Percentiles rank a stretch among this genome's conserved stretches.
phyloP scores from a whole-genome alignment of 805 yeast species.

The Nakazawaea wyomingensis region DNA sequence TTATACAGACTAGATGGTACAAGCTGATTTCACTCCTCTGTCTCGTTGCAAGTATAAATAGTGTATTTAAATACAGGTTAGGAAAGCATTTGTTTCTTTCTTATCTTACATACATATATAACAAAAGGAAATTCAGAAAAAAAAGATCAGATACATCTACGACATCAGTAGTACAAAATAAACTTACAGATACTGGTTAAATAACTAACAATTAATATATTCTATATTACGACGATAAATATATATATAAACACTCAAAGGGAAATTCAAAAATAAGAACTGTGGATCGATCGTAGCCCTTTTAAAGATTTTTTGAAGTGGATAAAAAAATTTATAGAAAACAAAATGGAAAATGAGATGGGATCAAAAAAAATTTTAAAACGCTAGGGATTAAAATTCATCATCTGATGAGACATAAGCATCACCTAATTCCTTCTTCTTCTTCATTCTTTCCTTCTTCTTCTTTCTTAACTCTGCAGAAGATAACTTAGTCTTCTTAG shows the following conservation, averaged over 20 bases:
- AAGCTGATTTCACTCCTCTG: too few species aligned
- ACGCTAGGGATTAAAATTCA: slow-evolving; percentile 48
- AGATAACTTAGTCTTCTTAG: slow-evolving; percentile 96
- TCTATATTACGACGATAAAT: slow-evolving; percentile 8
- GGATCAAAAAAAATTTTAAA: background rate
- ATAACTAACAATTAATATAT: slow-evolving; percentile 8
- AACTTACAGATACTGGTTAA: too few species aligned
- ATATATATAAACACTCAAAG: slow-evolving; percentile 8
- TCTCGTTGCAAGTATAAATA: too few species aligned
- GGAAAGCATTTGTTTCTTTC: too few species aligned
- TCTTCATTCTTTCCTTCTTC: slow-evolving; percentile 99
- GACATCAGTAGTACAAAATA: too few species aligned
- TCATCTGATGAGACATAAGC: slow-evolving; percentile 98
- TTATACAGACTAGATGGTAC: too few species aligned
- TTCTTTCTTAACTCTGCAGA: slow-evolving; percentile 99
- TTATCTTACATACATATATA: too few species aligned
- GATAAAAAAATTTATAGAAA: slow-evolving; percentile 1
- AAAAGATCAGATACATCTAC: too few species aligned
- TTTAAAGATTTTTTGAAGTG: background rate
- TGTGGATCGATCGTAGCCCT: background rate
- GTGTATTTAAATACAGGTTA: too few species aligned
- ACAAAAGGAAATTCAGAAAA: too few species aligned
- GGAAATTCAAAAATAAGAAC: slow-evolving; percentile 1
- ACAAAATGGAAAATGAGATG: too few species aligned
- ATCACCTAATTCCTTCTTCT: slow-evolving; percentile 99